These are phyloP conservation scores for Ophiostoma piceae DNA, from an alignment of 2,329 filamentous ascomycete species.

Conservation along the genomic window DNA sequence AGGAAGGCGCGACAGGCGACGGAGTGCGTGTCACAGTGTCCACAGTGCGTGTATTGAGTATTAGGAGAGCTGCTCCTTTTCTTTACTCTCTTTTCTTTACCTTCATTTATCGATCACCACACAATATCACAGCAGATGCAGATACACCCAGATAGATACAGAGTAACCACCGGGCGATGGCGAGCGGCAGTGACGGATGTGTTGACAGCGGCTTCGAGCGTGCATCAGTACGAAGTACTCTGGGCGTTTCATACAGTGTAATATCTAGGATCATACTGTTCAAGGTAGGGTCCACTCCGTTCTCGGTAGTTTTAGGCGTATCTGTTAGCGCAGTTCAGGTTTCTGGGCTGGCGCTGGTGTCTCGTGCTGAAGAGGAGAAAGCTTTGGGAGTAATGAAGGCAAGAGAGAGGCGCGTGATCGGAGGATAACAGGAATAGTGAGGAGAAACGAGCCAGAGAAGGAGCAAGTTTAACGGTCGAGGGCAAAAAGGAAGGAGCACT, in stretches of 20 bases:
- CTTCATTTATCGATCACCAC: too few relatives aligned
- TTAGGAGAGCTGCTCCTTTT: too few relatives aligned
- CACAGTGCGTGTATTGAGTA: not conserved
- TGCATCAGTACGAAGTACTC: not conserved
- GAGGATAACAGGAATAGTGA: not conserved
- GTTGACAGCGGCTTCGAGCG: not conserved
- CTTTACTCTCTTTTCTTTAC: too few relatives aligned
- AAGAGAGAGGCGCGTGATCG: slow-evolving; percentile 6
- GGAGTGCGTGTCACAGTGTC: not conserved
- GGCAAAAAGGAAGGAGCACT: not conserved
- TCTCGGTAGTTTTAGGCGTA: slow-evolving; percentile 9
- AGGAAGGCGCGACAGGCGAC: not conserved
- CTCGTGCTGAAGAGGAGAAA: not conserved
- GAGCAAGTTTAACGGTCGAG: not conserved
- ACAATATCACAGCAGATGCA: not conserved
- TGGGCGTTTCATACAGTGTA: not conserved
- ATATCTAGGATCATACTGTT: not conserved
- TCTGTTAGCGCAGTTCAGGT: not conserved
- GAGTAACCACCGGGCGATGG: not conserved
- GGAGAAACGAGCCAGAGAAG: not conserved
- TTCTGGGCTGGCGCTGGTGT: not conserved
- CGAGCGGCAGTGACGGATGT: not conserved
- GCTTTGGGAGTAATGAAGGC: too few relatives aligned
- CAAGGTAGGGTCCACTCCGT: not conserved
- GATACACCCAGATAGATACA: not conserved